These are phyloP conservation scores for Ceriops tagal DNA, from an alignment of 345 rosid genomes.

Conservation along the genomic window DNA sequence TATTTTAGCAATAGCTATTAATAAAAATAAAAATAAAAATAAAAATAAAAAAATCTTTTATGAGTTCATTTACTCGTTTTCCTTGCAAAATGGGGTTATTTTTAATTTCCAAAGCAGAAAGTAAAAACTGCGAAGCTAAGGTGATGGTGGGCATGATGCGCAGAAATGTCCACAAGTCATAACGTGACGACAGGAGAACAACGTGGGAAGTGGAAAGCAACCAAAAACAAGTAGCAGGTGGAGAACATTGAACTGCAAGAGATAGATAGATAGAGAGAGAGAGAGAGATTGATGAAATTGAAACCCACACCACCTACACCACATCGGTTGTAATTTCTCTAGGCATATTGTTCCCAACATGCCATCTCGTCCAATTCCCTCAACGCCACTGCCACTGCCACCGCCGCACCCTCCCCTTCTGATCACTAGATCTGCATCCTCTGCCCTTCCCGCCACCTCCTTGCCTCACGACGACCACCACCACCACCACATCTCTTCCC, in stretches of 20 bases:
- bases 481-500: conserved; percentile 31
- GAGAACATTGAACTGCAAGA: background rate
- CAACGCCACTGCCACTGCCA: conserved; percentile 4
- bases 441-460: conserved; percentile 5
- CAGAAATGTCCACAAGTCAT: too few relatives aligned
- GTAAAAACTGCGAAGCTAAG: too few relatives aligned
- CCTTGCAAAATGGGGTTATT: too few relatives aligned
- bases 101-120: too few relatives aligned
- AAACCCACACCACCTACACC: background rate
- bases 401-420: conserved; percentile 10
- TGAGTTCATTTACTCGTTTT: too few relatives aligned
- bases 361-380: conserved; percentile 47
- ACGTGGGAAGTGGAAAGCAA: too few relatives aligned
- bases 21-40: too few relatives aligned
- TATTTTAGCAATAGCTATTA: too few relatives aligned
- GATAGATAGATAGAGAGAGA: background rate
- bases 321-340: background rate
- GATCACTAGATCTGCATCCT: background rate
- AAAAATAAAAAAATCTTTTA: too few relatives aligned
- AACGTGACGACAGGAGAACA: too few relatives aligned
- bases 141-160: too few relatives aligned
- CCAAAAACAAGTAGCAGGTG: too few relatives aligned
- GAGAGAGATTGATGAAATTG: background rate
- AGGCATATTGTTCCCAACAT: conserved; percentile 18
- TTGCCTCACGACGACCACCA: conserved; percentile 14